Evolutionary conservation across 1,284 basidiomycete genomes (phyloP).

Genomic region (Stereum hirsutum): DNA sequence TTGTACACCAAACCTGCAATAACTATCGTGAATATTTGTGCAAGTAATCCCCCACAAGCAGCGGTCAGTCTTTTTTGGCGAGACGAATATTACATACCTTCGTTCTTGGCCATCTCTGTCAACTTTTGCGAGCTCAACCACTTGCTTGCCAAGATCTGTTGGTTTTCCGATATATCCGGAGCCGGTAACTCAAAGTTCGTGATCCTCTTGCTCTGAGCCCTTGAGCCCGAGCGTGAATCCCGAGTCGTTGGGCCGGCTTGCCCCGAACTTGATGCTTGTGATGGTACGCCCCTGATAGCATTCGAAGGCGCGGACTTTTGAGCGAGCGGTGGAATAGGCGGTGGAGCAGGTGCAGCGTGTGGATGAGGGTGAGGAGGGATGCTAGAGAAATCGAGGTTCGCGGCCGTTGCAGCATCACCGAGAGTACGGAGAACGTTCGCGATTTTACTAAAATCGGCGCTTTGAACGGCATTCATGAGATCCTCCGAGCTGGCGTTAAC

Average conservation of each 20-base stretch:
- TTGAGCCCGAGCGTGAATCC: constrained; percentile 27
- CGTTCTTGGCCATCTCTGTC: constrained; percentile 50
- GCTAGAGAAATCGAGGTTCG: constrained; percentile 26
- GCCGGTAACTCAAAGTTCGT: constrained; percentile 21
- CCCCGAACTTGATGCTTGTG: too few relatives aligned
- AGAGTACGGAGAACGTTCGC: constrained; percentile 54
- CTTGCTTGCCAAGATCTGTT: constrained; percentile 52
- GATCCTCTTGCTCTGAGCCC: constrained; percentile 22
- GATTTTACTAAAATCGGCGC: constrained; percentile 62
- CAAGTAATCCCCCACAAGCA: neutral
- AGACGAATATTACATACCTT: constrained; percentile 35
- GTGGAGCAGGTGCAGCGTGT: neutral
- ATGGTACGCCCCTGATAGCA: constrained; percentile 10
- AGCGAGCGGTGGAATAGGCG: neutral
- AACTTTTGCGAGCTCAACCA: constrained; percentile 66
- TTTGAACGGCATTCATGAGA: constrained; percentile 58
- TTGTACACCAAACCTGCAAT: constrained; percentile 66
- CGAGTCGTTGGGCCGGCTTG: too few relatives aligned
- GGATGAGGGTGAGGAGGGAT: constrained; percentile 12
- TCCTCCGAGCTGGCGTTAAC: too few relatives aligned
- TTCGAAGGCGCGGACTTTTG: neutral
- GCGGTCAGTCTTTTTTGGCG: neutral
- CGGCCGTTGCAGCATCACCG: constrained; percentile 42
- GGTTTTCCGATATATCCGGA: constrained; percentile 34
- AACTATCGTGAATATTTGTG: neutral